Percentiles rank a stretch among this genome's conserved stretches.
Evolutionary conservation across 345 rosid genomes (phyloP).

Genomic region (Jatropha curcas): DNA sequence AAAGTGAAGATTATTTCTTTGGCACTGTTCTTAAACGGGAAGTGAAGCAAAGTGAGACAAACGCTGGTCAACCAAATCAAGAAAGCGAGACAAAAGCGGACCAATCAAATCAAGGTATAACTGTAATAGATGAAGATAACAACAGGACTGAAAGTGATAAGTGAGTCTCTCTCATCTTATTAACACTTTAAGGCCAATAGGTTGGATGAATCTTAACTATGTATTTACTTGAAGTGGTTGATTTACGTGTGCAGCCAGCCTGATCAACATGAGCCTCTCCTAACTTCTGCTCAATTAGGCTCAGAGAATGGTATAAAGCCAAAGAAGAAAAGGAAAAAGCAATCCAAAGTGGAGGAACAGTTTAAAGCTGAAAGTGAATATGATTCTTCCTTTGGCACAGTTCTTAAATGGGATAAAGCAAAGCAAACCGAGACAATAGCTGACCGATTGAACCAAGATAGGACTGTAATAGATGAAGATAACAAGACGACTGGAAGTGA

Average conservation of each 20-base stretch:
- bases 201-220: no score
- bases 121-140: no score
- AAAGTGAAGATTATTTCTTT: background rate
- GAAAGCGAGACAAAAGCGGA: background rate
- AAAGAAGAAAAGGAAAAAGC: slow-evolving; percentile 22
- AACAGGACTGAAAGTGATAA: no score
- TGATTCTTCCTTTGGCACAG: slow-evolving; percentile 18
- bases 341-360: slow-evolving; percentile 7
- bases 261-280: no score
- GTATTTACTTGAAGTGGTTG: no score
- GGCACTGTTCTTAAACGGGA: background rate
- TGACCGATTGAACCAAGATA: slow-evolving; percentile 7
- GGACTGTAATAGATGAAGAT: background rate
- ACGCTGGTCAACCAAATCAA: background rate
- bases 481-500: slow-evolving; percentile 11
- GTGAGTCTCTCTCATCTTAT: no score
- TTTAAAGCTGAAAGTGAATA: slow-evolving; percentile 11
- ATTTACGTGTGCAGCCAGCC: no score
- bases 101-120: no score
- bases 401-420: slow-evolving; percentile 5
- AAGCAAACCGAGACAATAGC: background rate
- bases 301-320: slow-evolving; percentile 16
- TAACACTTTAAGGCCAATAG: no score
- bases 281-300: slow-evolving; percentile 2
- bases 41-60: slow-evolving; percentile 2